These are phyloP conservation scores for Trametes maxima DNA, from an alignment of 768 basidiomycete genomes.

Conservation along the genomic window DNA sequence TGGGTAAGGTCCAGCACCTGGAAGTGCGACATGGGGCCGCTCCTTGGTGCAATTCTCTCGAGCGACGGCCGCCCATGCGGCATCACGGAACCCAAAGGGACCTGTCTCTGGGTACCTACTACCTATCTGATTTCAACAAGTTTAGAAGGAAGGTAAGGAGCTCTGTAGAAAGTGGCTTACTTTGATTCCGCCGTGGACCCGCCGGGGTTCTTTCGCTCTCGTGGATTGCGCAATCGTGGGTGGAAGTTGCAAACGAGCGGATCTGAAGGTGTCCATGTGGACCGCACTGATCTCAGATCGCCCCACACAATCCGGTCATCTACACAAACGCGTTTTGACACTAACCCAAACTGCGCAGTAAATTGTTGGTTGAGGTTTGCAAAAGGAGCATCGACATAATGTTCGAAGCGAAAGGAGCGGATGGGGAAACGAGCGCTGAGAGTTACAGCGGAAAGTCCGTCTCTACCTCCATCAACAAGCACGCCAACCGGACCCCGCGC, in stretches of 20 bases:
- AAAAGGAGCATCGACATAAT: too few species aligned
- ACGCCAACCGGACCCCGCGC: background rate
- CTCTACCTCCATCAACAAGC: too few species aligned
- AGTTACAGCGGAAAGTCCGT: background rate
- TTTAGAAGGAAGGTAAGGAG: background rate
- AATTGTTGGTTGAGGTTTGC: too few species aligned
- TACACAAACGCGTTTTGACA: too few species aligned
- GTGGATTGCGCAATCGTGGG: slow-evolving; percentile 11
- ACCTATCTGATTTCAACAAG: slow-evolving; percentile 7
- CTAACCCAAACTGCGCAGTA: background rate
- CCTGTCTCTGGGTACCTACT: slow-evolving; percentile 3
- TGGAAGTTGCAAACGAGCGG: slow-evolving; percentile 9
- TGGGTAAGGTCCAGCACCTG: background rate
- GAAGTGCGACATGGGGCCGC: slow-evolving; percentile 13
- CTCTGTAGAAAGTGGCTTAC: background rate
- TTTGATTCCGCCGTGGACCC: background rate
- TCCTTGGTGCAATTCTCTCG: slow-evolving; percentile 17
- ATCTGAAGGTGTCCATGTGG: slow-evolving; percentile 2
- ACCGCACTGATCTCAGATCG: background rate
- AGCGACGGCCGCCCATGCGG: slow-evolving; percentile 2
- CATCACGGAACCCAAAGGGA: slow-evolving; percentile 11
- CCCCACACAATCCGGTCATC: background rate
- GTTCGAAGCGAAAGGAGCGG: background rate
- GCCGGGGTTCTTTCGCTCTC: background rate
- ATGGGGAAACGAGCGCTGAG: background rate